Evolutionary conservation across 257 asterid species (phyloP), one percentile per base, ranked within the genome.

Genomic region (Coffea eugenioides): DNA sequence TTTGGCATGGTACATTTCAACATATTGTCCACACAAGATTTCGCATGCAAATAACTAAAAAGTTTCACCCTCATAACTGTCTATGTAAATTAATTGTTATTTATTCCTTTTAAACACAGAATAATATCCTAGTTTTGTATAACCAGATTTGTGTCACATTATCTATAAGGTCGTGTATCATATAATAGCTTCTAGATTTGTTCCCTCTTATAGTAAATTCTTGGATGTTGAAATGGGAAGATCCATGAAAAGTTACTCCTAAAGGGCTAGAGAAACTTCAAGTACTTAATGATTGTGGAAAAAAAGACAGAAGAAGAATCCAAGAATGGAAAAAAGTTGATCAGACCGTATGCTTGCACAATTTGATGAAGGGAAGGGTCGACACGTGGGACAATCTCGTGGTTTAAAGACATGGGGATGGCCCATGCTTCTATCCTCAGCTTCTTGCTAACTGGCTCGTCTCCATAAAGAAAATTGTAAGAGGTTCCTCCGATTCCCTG

Each of bases 361-460:
- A 75, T 81, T 64, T 69, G 83, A 56, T 74, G 20, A 36, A 65
- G 36, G 8, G 74, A 13, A 11, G 83, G 85, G 66, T 41, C 49
- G 73, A 81, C 85, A 8, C 85, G 81, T 0, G 84, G 68, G 1
- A 41, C 83, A 62, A 84, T 81, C 18, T 23, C 41, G 75, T 83
- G 87, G 74, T 71, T 83, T 14, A 83, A 70, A 69, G 80, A 6
- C 82, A 83, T 80, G 69, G 87, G 87, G 16, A 68, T 69, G 66
- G 85, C 78, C 79, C 80, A 73, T 6, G 81, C 85, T 69, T 81
- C 66, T 6, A 41, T 75, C 39, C 8, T 69, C 73, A 78, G 34
- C 57, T 69, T 72, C 66, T 12, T 39, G 3, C 2, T 52, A 8
- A 78, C 67, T 56, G 7, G 69, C 64, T 46, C 61, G 75, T 81